phyloP scores from a whole-genome alignment of 169 alveolate genomes.

The Neospora caninum region DNA sequence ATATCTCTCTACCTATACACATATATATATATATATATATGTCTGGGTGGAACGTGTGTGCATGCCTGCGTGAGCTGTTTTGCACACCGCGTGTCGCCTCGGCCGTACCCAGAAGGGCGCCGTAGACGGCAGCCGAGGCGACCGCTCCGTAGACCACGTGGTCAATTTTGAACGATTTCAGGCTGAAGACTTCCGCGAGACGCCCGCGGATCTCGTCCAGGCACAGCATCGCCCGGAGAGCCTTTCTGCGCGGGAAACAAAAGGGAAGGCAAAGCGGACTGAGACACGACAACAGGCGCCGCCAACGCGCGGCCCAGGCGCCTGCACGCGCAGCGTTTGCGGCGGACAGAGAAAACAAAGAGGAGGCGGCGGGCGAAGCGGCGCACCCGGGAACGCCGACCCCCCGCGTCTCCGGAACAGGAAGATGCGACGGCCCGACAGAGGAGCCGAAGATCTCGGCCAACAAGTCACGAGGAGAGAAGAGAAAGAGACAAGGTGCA shows the following conservation, averaged over 20 bases:
- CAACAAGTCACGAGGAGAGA: too few relatives aligned
- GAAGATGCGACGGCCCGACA: too few relatives aligned
- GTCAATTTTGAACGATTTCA: constrained; percentile 86
- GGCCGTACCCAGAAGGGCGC: constrained; percentile 83
- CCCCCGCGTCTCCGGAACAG: too few relatives aligned
- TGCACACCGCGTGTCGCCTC: neutral
- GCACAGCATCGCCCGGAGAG: constrained; percentile 82
- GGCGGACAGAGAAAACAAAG: too few relatives aligned
- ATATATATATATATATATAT: neutral
- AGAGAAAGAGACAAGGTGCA: too few relatives aligned
- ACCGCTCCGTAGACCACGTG: constrained; percentile 89
- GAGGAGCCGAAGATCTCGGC: too few relatives aligned
- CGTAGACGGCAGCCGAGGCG: constrained; percentile 89
- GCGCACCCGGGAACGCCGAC: too few relatives aligned
- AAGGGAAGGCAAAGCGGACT: too few relatives aligned
- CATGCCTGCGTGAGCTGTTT: neutral
- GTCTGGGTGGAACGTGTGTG: neutral
- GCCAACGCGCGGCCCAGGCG: too few relatives aligned
- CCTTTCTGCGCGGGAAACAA: constrained; percentile 11
- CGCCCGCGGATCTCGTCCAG: constrained; percentile 91
- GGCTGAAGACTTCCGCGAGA: constrained; percentile 81
- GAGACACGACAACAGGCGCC: too few relatives aligned
- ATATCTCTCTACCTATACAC: neutral
- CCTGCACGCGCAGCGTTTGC: too few relatives aligned
- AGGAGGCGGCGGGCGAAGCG: too few relatives aligned